A percentile compares a stretch with the other conserved stretches of the same genome.
Evolutionary conservation across 768 basidiomycete species (phyloP).

Genomic region (Mycena vulgaris): DNA sequence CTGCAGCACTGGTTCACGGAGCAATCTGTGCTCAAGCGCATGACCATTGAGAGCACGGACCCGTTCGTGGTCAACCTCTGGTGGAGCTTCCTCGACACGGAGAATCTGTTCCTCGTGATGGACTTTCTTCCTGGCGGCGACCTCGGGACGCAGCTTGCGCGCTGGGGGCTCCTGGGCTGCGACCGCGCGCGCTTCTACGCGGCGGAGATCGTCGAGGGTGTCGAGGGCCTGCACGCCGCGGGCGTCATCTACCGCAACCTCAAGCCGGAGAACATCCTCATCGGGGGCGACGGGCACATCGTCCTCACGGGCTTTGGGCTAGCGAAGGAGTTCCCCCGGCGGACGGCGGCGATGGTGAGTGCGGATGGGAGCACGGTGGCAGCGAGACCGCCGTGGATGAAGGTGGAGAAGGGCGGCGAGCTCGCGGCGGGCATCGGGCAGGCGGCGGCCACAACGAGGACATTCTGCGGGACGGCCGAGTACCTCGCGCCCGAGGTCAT

Average conservation of each 20-base stretch:
- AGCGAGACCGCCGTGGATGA: conserved; percentile 85
- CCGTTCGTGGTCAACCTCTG: conserved; percentile 97
- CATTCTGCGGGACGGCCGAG: conserved; percentile 97
- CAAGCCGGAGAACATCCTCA: conserved; percentile 97
- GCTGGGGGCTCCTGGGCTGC: conserved; percentile 94
- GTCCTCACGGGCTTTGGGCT: conserved; percentile 98
- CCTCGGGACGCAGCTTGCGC: conserved; percentile 95
- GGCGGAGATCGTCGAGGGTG: conserved; percentile 96
- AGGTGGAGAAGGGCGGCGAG: conserved; percentile 69
- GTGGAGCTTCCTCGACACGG: conserved; percentile 98
- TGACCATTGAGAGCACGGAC: conserved; percentile 90
- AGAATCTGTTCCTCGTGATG: conserved; percentile 98
- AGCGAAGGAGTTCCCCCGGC: conserved; percentile 91
- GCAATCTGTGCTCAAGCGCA: conserved; percentile 93
- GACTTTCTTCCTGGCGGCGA: conserved; percentile 98
- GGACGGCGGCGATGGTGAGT: conserved; percentile 48
- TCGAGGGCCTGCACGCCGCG: conserved; percentile 93
- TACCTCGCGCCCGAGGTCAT: conserved; percentile 98
- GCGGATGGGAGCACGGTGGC: conserved; percentile 48
- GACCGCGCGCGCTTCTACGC: conserved; percentile 98
- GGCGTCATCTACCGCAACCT: conserved; percentile 98
- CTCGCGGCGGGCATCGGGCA: conserved; percentile 62
- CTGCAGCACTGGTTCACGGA: conserved; percentile 97
- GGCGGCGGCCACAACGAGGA: conserved; percentile 77
- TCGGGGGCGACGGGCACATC: conserved; percentile 94